These are phyloP conservation scores for Pulicaria dysenterica DNA, from an alignment of 129 eudicot genomes.

Conservation along the genomic window DNA sequence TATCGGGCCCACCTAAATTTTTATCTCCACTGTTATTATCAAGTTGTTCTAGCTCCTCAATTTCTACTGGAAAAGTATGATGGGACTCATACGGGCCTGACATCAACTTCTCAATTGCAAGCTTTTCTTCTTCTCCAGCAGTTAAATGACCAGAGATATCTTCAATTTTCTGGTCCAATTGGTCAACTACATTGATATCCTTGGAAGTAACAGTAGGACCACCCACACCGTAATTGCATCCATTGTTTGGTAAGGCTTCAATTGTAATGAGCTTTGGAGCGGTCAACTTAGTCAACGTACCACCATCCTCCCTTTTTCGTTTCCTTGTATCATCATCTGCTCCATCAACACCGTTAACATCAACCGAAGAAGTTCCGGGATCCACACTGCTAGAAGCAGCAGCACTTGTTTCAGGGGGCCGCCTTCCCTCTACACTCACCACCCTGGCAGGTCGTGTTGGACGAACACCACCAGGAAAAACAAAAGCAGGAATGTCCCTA, in stretches of 20 bases:
- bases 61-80: conserved; percentile 38
- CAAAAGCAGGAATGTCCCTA: conserved; percentile 68
- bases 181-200: conserved; percentile 22
- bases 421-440: conserved; percentile 50
- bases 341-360: conserved; percentile 25
- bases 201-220: conserved; percentile 26
- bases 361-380: conserved; percentile 32
- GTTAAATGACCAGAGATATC: conserved; percentile 33
- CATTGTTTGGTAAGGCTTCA: conserved; percentile 30
- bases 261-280: conserved; percentile 10
- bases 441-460: conserved; percentile 54
- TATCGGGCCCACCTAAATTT: conserved; percentile 16
- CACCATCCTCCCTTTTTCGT: conserved; percentile 54
- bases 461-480: conserved; percentile 90
- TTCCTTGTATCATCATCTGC: conserved; percentile 35
- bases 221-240: conserved; percentile 13
- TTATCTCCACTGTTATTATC: conserved; percentile 36
- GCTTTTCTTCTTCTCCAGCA: conserved; percentile 48
- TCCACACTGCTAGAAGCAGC: conserved; percentile 28
- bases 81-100: conserved; percentile 47
- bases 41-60: conserved; percentile 54
- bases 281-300: conserved; percentile 25
- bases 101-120: conserved; percentile 47
- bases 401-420: conserved; percentile 42
- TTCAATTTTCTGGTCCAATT: conserved; percentile 21